Base-by-base conservation (phyloP, 495 filamentous ascomycete genomes). In the Bacidia gigantensis region DNA sequence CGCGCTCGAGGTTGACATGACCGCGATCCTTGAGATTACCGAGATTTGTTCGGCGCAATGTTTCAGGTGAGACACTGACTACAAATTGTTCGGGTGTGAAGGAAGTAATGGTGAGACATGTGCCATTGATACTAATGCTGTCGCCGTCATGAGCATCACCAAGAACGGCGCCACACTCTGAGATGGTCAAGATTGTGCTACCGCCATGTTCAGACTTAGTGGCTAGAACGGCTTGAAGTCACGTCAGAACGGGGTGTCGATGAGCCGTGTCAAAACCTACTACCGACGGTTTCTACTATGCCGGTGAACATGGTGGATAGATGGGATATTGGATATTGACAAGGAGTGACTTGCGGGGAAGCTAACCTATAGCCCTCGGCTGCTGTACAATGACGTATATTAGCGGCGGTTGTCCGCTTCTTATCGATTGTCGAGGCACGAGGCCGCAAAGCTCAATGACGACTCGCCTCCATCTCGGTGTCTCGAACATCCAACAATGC, bases 21-120 rank as follows among this genome's bases (percentile, higher is more conserved):
- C 29, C 47, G 12, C 38, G 24, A 1, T 38, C 17, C 11, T 49
- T 49, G 24, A 95, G 70, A 20, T 72, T 73, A 48, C 88, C 88
- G 11, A 99, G 84, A 68, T 95, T 95, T 29, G 93, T 99, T 39
- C 92, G 82, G 17, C 92, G 89, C 23, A 99, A 84, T 9, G 93
- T 97, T 68, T 99, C 92, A 58, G 93, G 92, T 2, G 92, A 87
- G 58, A 95, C 81, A 65, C 92, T 90, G 57, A 97, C 89, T 55
- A 84, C 93, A 82, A 99, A 99, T 52, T 70, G 71, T 47, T 65
- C 63, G 38, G 70, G 70, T 58, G 73, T 71, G 70, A 93, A 87
- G 56, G 76, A 71, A 18, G 87, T 94, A 26, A 95, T 82, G 38
- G 92, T 99, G n/a, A 99, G 80, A 70, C 92, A 87, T 52, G 83